Conservation (phyloP, 345 rosid species). For the Psidium friedrichsthalianum region DNA sequence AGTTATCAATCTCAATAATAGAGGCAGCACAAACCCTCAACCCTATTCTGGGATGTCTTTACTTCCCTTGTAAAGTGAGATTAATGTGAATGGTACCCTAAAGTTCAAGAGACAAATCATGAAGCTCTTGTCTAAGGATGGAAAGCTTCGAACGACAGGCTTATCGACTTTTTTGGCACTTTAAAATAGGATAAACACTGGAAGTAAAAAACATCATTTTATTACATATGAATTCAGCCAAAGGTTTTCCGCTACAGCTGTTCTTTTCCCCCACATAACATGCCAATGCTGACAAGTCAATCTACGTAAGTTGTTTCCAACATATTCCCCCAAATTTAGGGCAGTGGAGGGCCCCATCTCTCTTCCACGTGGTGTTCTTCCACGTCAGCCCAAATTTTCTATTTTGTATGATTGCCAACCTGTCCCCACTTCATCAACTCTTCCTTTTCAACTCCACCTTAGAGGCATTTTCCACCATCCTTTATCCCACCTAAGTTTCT, state of each 20-base stretch:
- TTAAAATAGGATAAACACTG: not conserved
- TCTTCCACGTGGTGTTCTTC: not conserved
- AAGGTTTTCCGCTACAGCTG: not conserved
- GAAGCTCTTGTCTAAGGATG: not conserved
- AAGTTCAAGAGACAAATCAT: not conserved
- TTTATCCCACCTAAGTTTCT: not conserved
- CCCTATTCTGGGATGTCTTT: not conserved
- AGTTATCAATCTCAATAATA: not conserved
- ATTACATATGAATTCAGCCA: not conserved
- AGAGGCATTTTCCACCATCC: not conserved
- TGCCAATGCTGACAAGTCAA: not conserved
- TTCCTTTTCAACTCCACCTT: not conserved
- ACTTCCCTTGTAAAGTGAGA: not conserved
- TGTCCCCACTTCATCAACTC: not conserved
- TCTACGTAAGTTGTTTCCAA: not conserved
- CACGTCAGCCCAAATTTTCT: not conserved
- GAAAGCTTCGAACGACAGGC: not conserved
- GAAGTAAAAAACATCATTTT: not conserved
- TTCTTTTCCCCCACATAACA: not conserved
- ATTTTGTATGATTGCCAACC: not conserved
- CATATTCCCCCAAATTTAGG: not conserved
- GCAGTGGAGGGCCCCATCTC: not conserved
- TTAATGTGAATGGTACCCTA: not conserved
- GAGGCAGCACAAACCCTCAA: not conserved
- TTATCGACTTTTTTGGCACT: not conserved